These are phyloP conservation scores for Hypoxylon sp. DNA, from an alignment of 2,329 filamentous ascomycete species.

Conservation along the genomic window DNA sequence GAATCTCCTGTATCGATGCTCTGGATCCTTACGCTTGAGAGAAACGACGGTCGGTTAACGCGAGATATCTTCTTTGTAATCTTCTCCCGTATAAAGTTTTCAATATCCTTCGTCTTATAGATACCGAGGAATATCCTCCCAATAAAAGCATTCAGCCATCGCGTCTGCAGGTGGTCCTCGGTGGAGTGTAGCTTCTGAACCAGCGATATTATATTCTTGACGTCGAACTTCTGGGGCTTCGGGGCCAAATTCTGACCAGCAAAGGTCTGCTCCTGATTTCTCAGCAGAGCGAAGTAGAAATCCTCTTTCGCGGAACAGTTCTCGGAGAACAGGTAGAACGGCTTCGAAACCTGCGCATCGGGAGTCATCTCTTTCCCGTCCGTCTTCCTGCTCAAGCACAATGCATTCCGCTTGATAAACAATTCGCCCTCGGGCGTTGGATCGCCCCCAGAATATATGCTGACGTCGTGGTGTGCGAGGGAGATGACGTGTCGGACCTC, in stretches of 20 bases:
- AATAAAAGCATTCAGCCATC: constrained; percentile 94
- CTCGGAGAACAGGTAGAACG: constrained; percentile 95
- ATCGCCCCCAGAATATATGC: constrained; percentile 85
- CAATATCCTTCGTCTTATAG: constrained; percentile 86
- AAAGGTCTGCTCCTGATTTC: constrained; percentile 82
- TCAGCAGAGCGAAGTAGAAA: constrained; percentile 93
- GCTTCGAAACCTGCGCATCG: constrained; percentile 75
- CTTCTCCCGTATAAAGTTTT: constrained; percentile 84
- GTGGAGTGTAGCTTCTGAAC: constrained; percentile 93
- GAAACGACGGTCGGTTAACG: constrained; percentile 91
- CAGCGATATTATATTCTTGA: constrained; percentile 88
- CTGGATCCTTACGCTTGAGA: constrained; percentile 86
- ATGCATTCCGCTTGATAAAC: constrained; percentile 94
- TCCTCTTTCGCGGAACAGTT: constrained; percentile 98
- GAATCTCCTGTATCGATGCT: constrained; percentile 89
- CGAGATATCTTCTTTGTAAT: constrained; percentile 96
- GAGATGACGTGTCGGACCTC: constrained; percentile 98
- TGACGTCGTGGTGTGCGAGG: constrained; percentile 87
- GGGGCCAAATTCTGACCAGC: constrained; percentile 72
- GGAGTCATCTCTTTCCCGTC: constrained; percentile 68
- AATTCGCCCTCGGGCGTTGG: constrained; percentile 90
- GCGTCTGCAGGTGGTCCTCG: constrained; percentile 89
- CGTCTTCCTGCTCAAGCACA: constrained; percentile 80
- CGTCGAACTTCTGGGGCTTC: constrained; percentile 81
- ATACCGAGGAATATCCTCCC: constrained; percentile 90